These are phyloP conservation scores for Syncephalastrum monosporum DNA, from an alignment of 371 early-diverging fungal species.

Conservation along the genomic window DNA sequence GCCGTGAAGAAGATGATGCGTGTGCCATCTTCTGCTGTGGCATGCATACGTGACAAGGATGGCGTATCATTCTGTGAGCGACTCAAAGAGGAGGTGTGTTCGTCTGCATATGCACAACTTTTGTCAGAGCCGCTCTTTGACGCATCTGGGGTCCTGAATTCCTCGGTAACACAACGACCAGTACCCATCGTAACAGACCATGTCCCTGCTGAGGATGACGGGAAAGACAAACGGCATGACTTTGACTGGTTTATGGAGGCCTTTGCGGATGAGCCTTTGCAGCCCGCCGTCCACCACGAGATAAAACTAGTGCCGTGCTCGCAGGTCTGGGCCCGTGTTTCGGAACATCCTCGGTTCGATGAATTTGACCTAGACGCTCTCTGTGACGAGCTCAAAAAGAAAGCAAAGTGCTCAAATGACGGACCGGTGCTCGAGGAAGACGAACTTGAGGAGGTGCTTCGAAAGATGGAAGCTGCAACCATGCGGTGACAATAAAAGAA, in stretches of 20 bases:
- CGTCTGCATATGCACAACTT: constrained; percentile 40
- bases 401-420: constrained; percentile 56
- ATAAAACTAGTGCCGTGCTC: constrained; percentile 10
- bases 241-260: constrained; percentile 9
- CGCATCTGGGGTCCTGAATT: constrained; percentile 33
- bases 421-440: constrained; percentile 47
- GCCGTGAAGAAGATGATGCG: constrained; percentile 13
- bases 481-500: too few relatives aligned
- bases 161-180: constrained; percentile 29
- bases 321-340: constrained; percentile 47
- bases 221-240: constrained; percentile 2
- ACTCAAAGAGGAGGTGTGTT: constrained; percentile 49
- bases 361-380: constrained; percentile 55
- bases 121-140: constrained; percentile 50
- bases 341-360: constrained; percentile 51
- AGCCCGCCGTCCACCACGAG: not conserved
- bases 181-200: constrained; percentile 41
- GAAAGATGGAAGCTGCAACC: constrained; percentile 1
- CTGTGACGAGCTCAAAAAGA: constrained; percentile 57
- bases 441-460: constrained; percentile 32
- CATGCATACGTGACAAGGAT: constrained; percentile 46
- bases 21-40: constrained; percentile 29
- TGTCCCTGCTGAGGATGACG: constrained; percentile 2
- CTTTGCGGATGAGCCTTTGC: constrained; percentile 13
- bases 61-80: constrained; percentile 47